phyloP scores from a whole-genome alignment of 495 filamentous ascomycete genomes.

The Penicillium longicatenatum region DNA sequence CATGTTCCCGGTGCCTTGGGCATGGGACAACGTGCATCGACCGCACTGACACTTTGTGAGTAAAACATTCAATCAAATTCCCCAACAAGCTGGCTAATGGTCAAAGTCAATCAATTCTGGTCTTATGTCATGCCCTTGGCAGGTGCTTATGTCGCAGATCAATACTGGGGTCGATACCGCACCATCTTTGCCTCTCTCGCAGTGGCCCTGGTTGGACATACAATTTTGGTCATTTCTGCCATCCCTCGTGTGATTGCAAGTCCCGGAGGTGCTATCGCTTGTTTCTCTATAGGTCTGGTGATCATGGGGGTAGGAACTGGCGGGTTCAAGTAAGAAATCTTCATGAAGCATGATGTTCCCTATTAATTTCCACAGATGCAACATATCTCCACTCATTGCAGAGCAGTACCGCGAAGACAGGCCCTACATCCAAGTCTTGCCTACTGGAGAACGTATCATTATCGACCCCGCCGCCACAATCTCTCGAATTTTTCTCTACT shows the following conservation, averaged over 20 bases:
- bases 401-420: constrained; percentile 53
- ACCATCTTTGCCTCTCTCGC: constrained; percentile 58
- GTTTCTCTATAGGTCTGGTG: constrained; percentile 63
- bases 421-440: constrained; percentile 45
- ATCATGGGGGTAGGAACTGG: constrained; percentile 56
- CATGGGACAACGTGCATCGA: constrained; percentile 67
- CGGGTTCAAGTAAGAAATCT: constrained; percentile 57
- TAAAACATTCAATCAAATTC: neutral
- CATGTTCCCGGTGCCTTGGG: constrained; percentile 62
- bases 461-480: constrained; percentile 66
- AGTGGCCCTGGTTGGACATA: constrained; percentile 62
- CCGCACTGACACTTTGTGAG: constrained; percentile 56
- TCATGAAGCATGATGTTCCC: neutral
- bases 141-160: constrained; percentile 72
- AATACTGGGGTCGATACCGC: constrained; percentile 52
- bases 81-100: neutral
- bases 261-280: constrained; percentile 45
- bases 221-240: constrained; percentile 62
- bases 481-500: constrained; percentile 43
- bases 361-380: constrained; percentile 45
- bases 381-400: constrained; percentile 59
- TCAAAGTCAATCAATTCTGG: constrained; percentile 74
- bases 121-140: constrained; percentile 68
- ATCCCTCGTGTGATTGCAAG: constrained; percentile 45
- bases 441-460: constrained; percentile 64